These are phyloP conservation scores for Suillus weaverae DNA, from an alignment of 768 basidiomycete genomes.

Conservation along the genomic window DNA sequence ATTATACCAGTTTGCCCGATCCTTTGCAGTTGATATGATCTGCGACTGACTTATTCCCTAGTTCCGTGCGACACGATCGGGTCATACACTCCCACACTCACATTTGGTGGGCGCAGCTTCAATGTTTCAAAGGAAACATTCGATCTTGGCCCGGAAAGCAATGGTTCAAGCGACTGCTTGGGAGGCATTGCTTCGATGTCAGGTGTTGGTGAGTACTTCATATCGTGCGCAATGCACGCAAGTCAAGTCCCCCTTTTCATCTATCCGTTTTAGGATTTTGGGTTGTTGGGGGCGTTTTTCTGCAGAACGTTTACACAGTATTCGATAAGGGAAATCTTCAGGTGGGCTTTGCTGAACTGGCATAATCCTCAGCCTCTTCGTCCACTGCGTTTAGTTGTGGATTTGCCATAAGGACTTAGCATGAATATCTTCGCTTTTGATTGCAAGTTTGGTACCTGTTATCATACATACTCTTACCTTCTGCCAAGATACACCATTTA, in stretches of 20 bases:
- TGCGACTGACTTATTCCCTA: conserved; percentile 11
- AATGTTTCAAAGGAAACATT: conserved; percentile 36
- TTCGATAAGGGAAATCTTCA: conserved; percentile 32
- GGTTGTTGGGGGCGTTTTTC: conserved; percentile 36
- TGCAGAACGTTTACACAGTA: conserved; percentile 33
- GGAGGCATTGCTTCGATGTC: conserved; percentile 34
- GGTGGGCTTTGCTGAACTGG: conserved; percentile 43
- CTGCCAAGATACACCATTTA: not conserved
- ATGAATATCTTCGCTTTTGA: not conserved
- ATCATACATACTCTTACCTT: not conserved
- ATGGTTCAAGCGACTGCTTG: conserved; percentile 35
- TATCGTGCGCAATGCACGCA: not conserved
- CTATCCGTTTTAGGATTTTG: conserved; percentile 24
- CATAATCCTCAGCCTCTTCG: conserved; percentile 7
- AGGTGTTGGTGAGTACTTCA: not conserved
- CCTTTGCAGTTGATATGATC: not conserved
- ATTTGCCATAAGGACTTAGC: not conserved
- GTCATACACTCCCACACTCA: conserved; percentile 33
- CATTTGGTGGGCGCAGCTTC: conserved; percentile 41
- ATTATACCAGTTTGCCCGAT: not conserved
- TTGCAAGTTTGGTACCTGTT: not conserved
- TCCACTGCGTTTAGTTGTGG: not conserved
- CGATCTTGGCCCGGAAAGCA: conserved; percentile 41
- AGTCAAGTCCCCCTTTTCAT: not conserved
- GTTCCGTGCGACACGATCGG: conserved; percentile 33